These are phyloP conservation scores for Geum urbanum DNA, from an alignment of 306 rosid genomes.

Conservation along the genomic window DNA sequence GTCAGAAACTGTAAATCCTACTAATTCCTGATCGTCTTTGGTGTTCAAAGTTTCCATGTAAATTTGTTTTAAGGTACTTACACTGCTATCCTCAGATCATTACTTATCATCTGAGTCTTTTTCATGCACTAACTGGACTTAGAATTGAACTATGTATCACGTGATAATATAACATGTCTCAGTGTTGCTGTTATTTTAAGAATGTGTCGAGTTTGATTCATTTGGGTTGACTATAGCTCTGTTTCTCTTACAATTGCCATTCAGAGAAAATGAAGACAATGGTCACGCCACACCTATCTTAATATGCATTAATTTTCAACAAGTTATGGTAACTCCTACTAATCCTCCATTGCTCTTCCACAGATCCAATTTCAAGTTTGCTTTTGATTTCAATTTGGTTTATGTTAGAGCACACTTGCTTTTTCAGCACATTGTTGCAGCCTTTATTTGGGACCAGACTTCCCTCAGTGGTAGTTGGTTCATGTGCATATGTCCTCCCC, in stretches of 20 bases:
- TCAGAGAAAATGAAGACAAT: background rate
- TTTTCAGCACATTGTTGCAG: too few relatives aligned
- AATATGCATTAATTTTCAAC: constrained; percentile 1
- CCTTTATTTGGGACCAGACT: too few relatives aligned
- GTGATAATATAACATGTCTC: background rate
- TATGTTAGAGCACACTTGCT: too few relatives aligned
- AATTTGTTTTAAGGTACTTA: background rate
- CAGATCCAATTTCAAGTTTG: too few relatives aligned
- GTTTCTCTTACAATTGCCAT: background rate
- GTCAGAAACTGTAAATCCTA: background rate
- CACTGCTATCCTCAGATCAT: background rate
- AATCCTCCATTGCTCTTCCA: too few relatives aligned
- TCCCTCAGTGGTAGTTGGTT: too few relatives aligned
- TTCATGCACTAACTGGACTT: background rate
- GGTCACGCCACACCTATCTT: background rate
- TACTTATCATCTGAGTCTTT: background rate
- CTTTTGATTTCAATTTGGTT: too few relatives aligned
- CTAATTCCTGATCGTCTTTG: background rate
- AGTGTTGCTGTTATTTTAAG: constrained; percentile 4
- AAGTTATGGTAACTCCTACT: too few relatives aligned
- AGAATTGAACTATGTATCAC: background rate
- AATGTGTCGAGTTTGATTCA: background rate
- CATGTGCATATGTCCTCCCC: too few relatives aligned
- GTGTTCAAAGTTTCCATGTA: background rate
- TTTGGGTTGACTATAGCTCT: background rate